phyloP scores from a whole-genome alignment of 371 early-diverging fungal genomes.

The Apophysomyces variabilis region DNA sequence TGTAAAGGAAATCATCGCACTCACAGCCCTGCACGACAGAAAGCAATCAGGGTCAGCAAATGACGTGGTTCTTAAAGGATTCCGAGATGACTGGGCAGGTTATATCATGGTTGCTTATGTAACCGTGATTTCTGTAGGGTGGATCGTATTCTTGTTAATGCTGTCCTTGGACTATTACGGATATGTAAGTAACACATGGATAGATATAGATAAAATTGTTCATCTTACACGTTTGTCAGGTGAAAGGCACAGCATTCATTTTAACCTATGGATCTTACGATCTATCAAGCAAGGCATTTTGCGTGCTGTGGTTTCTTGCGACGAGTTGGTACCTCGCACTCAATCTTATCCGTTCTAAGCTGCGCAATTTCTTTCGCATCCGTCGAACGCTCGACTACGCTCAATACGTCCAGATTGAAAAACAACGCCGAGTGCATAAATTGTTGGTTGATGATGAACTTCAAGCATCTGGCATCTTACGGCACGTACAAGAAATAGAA shows the following conservation, averaged over 20 bases:
- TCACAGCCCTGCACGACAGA: neutral
- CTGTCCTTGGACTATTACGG: conserved; percentile 69
- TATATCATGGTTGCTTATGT: conserved; percentile 45
- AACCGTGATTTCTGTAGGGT: conserved; percentile 50
- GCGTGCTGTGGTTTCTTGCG: conserved; percentile 68
- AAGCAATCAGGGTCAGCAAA: neutral
- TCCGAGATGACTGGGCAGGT: conserved; percentile 48
- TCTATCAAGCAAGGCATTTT: conserved; percentile 62
- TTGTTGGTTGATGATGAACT: conserved; percentile 44
- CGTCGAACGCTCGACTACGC: conserved; percentile 44
- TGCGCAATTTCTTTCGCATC: conserved; percentile 64
- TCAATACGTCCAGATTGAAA: conserved; percentile 61
- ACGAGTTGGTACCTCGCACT: conserved; percentile 63
- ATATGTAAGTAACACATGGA: conserved; percentile 23
- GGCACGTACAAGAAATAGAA: conserved; percentile 6
- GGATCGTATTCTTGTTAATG: conserved; percentile 59
- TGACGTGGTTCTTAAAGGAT: conserved; percentile 46
- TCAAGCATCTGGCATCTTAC: conserved; percentile 9
- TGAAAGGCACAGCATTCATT: conserved; percentile 21
- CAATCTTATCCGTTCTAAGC: conserved; percentile 38
- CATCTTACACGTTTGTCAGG: neutral
- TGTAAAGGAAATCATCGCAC: neutral
- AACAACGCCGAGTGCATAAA: conserved; percentile 50
- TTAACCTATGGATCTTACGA: conserved; percentile 48
- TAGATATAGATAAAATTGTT: too few species aligned